Evolutionary conservation across 1,284 basidiomycete species (phyloP).

Genomic region (Takashimella tepidaria): DNA sequence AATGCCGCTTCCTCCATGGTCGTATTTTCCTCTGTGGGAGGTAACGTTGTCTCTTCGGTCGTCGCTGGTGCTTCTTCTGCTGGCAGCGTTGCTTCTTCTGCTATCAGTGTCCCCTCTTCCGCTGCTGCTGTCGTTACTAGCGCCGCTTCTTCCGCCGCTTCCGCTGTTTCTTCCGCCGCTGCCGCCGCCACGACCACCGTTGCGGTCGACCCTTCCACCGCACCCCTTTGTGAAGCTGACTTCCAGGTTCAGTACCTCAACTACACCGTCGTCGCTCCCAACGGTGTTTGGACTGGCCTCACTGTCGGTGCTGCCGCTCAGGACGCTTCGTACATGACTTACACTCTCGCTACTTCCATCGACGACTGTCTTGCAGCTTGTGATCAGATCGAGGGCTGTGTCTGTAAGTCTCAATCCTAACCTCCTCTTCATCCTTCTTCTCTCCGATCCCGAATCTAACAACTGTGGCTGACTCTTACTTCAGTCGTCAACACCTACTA

Average conservation of each 20-base stretch:
- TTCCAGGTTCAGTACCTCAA: constrained; percentile 24
- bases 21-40: not conserved
- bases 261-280: constrained; percentile 28
- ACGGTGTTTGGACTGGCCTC: constrained; percentile 24
- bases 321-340: constrained; percentile 33
- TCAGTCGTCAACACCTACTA: constrained; percentile 23
- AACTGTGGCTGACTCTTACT: no score
- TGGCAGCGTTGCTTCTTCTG: constrained; percentile 6
- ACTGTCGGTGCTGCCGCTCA: constrained; percentile 27
- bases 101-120: no score
- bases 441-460: no score
- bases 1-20: constrained; percentile 2
- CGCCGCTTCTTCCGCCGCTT: not conserved
- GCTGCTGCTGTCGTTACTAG: not conserved
- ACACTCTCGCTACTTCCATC: constrained; percentile 26
- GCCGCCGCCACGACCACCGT: not conserved
- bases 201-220: constrained; percentile 12
- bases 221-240: constrained; percentile 21
- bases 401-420: no score
- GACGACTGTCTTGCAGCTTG: constrained; percentile 28
- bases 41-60: constrained; percentile 52
- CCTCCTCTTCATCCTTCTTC: no score
- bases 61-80: constrained; percentile 32
- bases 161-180: constrained; percentile 3
- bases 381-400: constrained; percentile 24